Base-by-base conservation (phyloP, 2,329 filamentous ascomycete species). In the Ambrosiella xylebori region DNA sequence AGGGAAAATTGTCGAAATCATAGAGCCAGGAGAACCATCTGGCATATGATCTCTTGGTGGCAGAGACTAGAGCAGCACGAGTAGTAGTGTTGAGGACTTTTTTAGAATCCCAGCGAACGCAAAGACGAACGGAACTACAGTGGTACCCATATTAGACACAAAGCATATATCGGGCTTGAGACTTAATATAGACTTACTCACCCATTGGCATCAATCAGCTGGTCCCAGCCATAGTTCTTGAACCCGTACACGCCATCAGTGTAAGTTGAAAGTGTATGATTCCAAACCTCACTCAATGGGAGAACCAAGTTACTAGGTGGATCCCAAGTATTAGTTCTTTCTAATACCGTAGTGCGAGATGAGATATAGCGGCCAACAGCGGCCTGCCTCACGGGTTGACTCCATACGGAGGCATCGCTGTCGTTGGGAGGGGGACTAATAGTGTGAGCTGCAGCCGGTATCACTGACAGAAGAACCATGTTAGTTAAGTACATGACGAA, bases 1-100 rank as follows among this genome's bases (percentile, higher is more conserved):
- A 73, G 6, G 73, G 73, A 63, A 72, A 75, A 56, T 68, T 68
- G 40, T 74, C 72, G 54, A 69, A 75, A 13, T 71, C 71, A 17
- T 70, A 69, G 44, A 74, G 66, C 61, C 70, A 68, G 57, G 70
- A 68, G 58, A 71, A 71, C 71, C 71, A 74, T 59, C 69, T 68
- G 55, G 68, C 65, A 64, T 71, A 70, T 12, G 68, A 66, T 38
- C 63, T 63, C 54, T 69, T 65, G 3, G 71, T 63, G 0, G 68
- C 67, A 3, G 64, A 57, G 49, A 70, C 67, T 37, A 73, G 63
- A 55, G 71, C 63, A 12, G 64, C 64, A 12, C 72, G 70, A 59
- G 73, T 68, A 1, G 65, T 70, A 7, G 68, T 69, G 0, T 68
- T 69, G 7, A 73, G 67, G 1, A 65, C 63, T 3, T 65, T 62